Evolutionary conservation across 176 grass and related monocot genomes (phyloP), one percentile per base, ranked within the genome.

Genomic region (Otatea glauca): DNA sequence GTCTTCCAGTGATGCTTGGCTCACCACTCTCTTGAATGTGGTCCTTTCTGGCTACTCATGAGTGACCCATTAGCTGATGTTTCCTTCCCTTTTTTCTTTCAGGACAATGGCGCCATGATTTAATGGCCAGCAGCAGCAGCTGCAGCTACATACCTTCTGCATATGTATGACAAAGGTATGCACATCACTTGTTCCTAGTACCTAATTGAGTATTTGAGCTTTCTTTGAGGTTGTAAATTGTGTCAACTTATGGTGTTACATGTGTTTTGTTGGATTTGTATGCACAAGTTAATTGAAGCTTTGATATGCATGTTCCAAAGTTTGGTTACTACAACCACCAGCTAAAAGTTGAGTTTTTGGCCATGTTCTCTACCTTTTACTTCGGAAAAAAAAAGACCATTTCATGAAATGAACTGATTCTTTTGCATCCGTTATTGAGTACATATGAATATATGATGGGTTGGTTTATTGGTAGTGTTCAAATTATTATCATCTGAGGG

Each of bases 101-200:
- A 58, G 47, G 18, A 81, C 44, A 9, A 59, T 51, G 24, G 37
- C 70, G 0, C 37, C 70, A 67, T 81, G 70, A 75, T 68, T 48
- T 81, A 80, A 81, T 56, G 60, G 65, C 15, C 9, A 55, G 17
- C 41, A 14, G 13, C 45, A 48, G n/a, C 3, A 35, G 29, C 29
- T 29, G n/a, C 3, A 35, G 29, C 29, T 29, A 21, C 21, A 23
- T 39, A 15, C 42, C 62, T 60, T n/a, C 73, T 75, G 70, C 78
- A 59, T 53, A 23, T 34, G 48, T 50, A 53, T 53, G 29, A 58
- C 69, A 5, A 81, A 61, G 43, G 68, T 86, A 87, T 58, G 50
- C 17, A 17, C 18, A 65, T 6, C 29, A 7, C 10, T 65, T 27
- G 4, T 79, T 21, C 43, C 35, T 72, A 43, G 43, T 65, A 42